A percentile compares a stretch with the other conserved stretches of the same genome.
These are phyloP conservation scores for Backusella luteola DNA, from an alignment of 192 early-diverging fungal genomes.

Conservation along the genomic window DNA sequence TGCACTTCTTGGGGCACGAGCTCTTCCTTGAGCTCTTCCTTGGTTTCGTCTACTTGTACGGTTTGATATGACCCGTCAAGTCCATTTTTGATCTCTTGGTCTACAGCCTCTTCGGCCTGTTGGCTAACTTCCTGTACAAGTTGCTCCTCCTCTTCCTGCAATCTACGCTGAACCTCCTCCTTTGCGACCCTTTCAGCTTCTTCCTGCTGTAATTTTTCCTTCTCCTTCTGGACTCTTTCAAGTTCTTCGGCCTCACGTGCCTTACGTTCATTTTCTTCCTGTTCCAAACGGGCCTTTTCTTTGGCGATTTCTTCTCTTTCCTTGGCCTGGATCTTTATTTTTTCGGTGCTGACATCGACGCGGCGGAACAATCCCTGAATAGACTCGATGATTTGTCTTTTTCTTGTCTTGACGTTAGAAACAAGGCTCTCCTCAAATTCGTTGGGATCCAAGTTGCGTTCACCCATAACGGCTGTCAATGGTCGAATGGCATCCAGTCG, in stretches of 20 bases:
- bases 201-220: not conserved
- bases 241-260: not conserved
- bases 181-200: slow-evolving; percentile 6
- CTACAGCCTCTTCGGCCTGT: not conserved
- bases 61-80: not conserved
- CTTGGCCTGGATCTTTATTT: not conserved
- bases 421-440: not conserved
- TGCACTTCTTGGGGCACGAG: not conserved
- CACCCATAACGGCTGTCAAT: not conserved
- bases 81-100: not conserved
- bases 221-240: not conserved
- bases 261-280: not conserved
- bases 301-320: not conserved
- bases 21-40: not conserved
- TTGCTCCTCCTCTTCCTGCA: slow-evolving; percentile 4
- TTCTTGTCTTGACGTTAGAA: not conserved
- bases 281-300: slow-evolving; percentile 2
- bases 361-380: not conserved
- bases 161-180: slow-evolving; percentile 4
- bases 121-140: not conserved
- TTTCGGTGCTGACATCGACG: not conserved
- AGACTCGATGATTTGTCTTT: not conserved
- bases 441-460: not conserved
- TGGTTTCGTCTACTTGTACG: not conserved
- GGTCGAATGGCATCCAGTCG: slow-evolving; percentile 10